Evolutionary conservation across 164 flowering plant species (phyloP).

Genomic region (Vitis rotundifolia): DNA sequence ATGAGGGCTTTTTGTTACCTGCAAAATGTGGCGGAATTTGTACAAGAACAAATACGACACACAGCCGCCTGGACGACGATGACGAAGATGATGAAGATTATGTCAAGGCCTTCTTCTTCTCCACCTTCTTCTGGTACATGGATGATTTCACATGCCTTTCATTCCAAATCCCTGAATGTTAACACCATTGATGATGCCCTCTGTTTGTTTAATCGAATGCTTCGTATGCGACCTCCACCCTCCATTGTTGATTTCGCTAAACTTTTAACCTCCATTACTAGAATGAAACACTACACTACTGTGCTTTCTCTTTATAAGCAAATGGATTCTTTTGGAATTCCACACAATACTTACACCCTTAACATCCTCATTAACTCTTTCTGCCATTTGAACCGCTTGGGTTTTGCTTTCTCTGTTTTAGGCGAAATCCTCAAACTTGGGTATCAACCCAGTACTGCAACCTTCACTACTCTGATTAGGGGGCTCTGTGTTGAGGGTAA

Average conservation of each 20-base stretch:
- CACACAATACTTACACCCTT: slow-evolving; percentile 9
- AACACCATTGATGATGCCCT: slow-evolving; percentile 5
- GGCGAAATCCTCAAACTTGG: neutral
- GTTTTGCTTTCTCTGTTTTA: slow-evolving; percentile 17
- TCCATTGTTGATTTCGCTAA: slow-evolving; percentile 9
- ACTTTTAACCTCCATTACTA: slow-evolving; percentile 7
- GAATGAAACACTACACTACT: neutral
- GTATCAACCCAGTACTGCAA: too few species aligned
- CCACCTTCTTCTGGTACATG: too few species aligned
- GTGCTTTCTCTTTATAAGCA: slow-evolving; percentile 11
- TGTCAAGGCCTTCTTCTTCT: too few species aligned
- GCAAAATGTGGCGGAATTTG: too few species aligned
- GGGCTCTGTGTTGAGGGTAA: too few species aligned
- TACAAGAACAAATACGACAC: too few species aligned
- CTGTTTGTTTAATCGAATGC: slow-evolving; percentile 4
- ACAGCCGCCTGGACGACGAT: too few species aligned
- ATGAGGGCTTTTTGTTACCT: too few species aligned
- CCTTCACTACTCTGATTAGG: too few species aligned
- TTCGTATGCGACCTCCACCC: slow-evolving; percentile 10
- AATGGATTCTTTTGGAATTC: slow-evolving; percentile 6
- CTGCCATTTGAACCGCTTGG: slow-evolving; percentile 11
- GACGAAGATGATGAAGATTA: too few species aligned
- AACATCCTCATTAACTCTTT: slow-evolving; percentile 21
- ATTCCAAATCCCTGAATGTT: too few species aligned
- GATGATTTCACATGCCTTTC: too few species aligned